Evolutionary conservation across 768 basidiomycete genomes (phyloP).

Genomic region (Podaxis sp.): DNA sequence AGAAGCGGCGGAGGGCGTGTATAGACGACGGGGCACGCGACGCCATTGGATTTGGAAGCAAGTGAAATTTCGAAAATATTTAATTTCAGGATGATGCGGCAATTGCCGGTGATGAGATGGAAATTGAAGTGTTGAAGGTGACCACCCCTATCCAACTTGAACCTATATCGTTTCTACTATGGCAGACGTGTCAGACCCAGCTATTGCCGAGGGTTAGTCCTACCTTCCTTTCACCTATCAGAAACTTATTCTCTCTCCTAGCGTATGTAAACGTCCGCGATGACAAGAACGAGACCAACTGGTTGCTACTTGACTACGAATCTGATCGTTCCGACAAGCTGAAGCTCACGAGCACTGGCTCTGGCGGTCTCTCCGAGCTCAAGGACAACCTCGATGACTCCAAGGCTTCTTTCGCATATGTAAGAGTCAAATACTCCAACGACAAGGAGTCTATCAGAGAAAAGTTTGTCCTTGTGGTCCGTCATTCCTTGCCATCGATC

Average conservation of each 20-base stretch:
- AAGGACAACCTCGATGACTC: conserved; percentile 62
- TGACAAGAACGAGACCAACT: conserved; percentile 84
- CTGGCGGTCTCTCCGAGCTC: conserved; percentile 77
- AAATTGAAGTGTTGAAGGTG: background rate
- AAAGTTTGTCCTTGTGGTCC: conserved; percentile 78
- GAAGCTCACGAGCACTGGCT: conserved; percentile 70
- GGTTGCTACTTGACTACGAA: conserved; percentile 90
- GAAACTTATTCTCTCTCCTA: conserved; percentile 30
- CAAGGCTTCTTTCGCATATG: conserved; percentile 83
- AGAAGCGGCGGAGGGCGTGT: conserved; percentile 2
- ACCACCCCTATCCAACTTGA: background rate
- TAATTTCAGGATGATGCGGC: background rate
- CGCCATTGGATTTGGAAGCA: background rate
- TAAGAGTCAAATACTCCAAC: conserved; percentile 77
- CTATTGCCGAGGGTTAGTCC: conserved; percentile 64
- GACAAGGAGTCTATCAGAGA: conserved; percentile 84
- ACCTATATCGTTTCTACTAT: conserved; percentile 29
- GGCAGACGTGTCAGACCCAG: conserved; percentile 77
- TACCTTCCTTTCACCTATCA: background rate
- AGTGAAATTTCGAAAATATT: background rate
- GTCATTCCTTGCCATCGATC: conserved; percentile 16
- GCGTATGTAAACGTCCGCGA: conserved; percentile 86
- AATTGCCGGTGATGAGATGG: conserved; percentile 4
- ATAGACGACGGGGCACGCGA: background rate
- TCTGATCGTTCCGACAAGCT: conserved; percentile 81